Percentiles rank a stretch among this genome's conserved stretches.
Conservation (phyloP, 352 stramenopile genomes). For the Hyaloperonospora brassicae region DNA sequence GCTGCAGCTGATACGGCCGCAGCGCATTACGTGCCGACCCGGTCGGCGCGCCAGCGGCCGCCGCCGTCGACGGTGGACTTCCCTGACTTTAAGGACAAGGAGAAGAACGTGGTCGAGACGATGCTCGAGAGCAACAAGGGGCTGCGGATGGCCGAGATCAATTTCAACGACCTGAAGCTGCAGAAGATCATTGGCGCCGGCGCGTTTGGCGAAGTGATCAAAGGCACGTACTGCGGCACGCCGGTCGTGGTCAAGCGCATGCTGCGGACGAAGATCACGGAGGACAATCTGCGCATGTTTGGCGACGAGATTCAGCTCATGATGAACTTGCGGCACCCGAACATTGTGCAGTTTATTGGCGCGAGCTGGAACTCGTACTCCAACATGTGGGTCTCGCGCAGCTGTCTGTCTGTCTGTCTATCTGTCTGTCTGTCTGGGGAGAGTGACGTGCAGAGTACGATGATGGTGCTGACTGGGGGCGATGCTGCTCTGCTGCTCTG, state of each 20-base stretch:
- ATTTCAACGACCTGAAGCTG: slow-evolving; percentile 84
- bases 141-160: slow-evolving; percentile 83
- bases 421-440: no score
- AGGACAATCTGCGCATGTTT: slow-evolving; percentile 86
- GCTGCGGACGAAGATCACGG: slow-evolving; percentile 84
- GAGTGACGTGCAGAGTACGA: background rate
- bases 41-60: slow-evolving; percentile 24
- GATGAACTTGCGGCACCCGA: slow-evolving; percentile 85
- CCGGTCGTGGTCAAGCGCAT: slow-evolving; percentile 85
- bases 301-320: slow-evolving; percentile 86
- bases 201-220: slow-evolving; percentile 84
- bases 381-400: slow-evolving; percentile 66
- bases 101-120: slow-evolving; percentile 82
- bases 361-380: slow-evolving; percentile 89
- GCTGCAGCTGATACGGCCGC: slow-evolving; percentile 4
- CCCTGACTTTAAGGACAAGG: slow-evolving; percentile 77
- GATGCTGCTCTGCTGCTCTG: background rate
- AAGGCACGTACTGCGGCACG: slow-evolving; percentile 84
- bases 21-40: slow-evolving; percentile 7
- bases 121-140: slow-evolving; percentile 86
- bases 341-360: slow-evolving; percentile 87
- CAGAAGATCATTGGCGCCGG: slow-evolving; percentile 83
- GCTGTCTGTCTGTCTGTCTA: background rate
- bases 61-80: slow-evolving; percentile 51
- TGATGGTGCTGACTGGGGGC: background rate